Conservation (phyloP, 495 filamentous ascomycete species). For the Rhypophila decipiens region DNA sequence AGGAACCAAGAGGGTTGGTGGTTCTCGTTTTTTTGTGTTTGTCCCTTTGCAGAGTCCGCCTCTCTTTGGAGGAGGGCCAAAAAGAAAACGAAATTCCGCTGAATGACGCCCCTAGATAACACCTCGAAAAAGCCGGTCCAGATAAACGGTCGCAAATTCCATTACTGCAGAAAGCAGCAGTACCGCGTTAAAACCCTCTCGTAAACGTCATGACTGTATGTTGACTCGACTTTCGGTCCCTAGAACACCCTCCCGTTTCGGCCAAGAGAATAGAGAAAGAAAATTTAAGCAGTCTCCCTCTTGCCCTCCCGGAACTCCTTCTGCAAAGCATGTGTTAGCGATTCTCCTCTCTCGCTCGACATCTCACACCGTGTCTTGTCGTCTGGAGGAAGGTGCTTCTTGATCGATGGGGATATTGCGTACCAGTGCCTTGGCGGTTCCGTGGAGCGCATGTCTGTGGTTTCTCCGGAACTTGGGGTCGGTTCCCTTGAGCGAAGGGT, state of each 20-base stretch:
- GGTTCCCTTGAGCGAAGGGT: slow-evolving; percentile 96
- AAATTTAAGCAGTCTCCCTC: slow-evolving; percentile 76
- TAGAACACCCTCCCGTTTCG: slow-evolving; percentile 28
- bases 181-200: slow-evolving; percentile 20
- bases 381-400: neutral
- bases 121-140: slow-evolving; percentile 22
- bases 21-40: neutral
- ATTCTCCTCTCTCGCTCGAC: neutral
- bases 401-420: slow-evolving; percentile 28
- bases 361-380: neutral
- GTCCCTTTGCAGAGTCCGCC: slow-evolving; percentile 9
- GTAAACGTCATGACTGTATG: slow-evolving; percentile 29
- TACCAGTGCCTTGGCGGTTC: slow-evolving; percentile 96
- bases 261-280: slow-evolving; percentile 18
- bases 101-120: slow-evolving; percentile 29
- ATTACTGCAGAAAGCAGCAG: too few species aligned
- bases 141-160: slow-evolving; percentile 10
- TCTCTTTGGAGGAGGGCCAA: slow-evolving; percentile 17
- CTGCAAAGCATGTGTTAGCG: slow-evolving; percentile 55
- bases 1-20: too few species aligned
- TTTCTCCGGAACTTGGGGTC: slow-evolving; percentile 99
- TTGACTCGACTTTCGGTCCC: too few species aligned
- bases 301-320: slow-evolving; percentile 98
- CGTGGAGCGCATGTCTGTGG: slow-evolving; percentile 98
- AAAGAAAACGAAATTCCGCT: slow-evolving; percentile 26